Conservation (phyloP, 208 protist genomes). For the Crithidia bombi region DNA sequence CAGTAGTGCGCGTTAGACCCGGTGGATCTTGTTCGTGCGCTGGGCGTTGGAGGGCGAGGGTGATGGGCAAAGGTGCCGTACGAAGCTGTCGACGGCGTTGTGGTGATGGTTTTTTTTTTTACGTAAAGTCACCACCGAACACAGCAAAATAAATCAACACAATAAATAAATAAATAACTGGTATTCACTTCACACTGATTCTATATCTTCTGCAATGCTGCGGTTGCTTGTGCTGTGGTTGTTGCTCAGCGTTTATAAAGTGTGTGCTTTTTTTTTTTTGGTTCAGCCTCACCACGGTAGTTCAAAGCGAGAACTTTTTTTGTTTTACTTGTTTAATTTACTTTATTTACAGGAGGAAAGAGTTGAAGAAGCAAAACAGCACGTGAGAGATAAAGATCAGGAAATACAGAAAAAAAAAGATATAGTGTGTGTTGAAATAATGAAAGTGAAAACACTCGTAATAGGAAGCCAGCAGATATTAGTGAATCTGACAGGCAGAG, state of each 20-base stretch:
- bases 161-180: not conserved
- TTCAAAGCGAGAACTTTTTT: too few species aligned
- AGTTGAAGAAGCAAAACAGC: not conserved
- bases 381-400: too few species aligned
- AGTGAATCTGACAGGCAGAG: not conserved
- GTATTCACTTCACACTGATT: too few species aligned
- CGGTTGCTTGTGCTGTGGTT: too few species aligned
- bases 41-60: not conserved
- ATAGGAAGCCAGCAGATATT: not conserved
- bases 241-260: too few species aligned
- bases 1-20: not conserved
- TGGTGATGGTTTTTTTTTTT: too few species aligned
- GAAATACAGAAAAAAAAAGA: not conserved
- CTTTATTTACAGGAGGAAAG: too few species aligned
- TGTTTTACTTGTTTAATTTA: too few species aligned
- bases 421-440: not conserved
- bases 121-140: too few species aligned
- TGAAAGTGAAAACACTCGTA: not conserved
- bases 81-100: slow-evolving; percentile 2
- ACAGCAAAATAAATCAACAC: not conserved
- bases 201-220: too few species aligned
- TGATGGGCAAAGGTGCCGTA: slow-evolving; percentile 17
- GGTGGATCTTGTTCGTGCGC: not conserved
- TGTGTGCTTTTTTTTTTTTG: too few species aligned
- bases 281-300: too few species aligned